A percentile compares a stretch with the other conserved stretches of the same genome.
phyloP scores from a whole-genome alignment of 768 basidiomycete genomes.

The Phaeolepiota aurea region DNA sequence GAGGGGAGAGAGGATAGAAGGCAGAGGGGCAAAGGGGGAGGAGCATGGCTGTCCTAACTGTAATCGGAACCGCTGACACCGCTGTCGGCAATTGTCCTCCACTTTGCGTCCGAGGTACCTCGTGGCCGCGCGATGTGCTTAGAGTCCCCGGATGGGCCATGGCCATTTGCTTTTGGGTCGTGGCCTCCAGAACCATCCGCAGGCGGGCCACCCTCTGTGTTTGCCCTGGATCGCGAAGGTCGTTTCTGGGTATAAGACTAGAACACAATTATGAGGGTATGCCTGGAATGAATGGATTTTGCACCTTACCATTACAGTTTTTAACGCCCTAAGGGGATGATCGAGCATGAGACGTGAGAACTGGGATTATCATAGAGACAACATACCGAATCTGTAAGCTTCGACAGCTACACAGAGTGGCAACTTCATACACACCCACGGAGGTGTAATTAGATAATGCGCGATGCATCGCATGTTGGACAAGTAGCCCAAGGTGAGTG shows the following conservation, averaged over 20 bases:
- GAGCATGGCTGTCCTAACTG: not conserved
- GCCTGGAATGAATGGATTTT: not conserved
- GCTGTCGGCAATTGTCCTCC: slow-evolving; percentile 26
- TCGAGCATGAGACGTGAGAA: too few relatives aligned
- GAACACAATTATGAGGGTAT: slow-evolving; percentile 8
- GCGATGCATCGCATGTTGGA: slow-evolving; percentile 93
- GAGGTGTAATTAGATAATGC: slow-evolving; percentile 77
- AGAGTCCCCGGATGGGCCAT: slow-evolving; percentile 22
- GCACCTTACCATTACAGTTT: slow-evolving; percentile 69
- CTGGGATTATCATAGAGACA: slow-evolving; percentile 6
- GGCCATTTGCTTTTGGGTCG: slow-evolving; percentile 21
- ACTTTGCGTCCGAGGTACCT: slow-evolving; percentile 68
- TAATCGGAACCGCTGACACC: slow-evolving; percentile 9
- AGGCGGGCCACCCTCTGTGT: slow-evolving; percentile 30
- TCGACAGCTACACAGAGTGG: slow-evolving; percentile 82
- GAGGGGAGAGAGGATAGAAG: too few relatives aligned
- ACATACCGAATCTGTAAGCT: slow-evolving; percentile 83
- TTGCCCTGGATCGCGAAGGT: slow-evolving; percentile 47
- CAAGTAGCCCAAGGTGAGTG: slow-evolving; percentile 63
- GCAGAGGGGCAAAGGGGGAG: not conserved
- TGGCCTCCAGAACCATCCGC: slow-evolving; percentile 15
- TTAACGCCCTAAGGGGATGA: slow-evolving; percentile 46
- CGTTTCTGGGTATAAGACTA: slow-evolving; percentile 78
- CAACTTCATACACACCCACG: slow-evolving; percentile 91
- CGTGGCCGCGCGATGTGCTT: slow-evolving; percentile 45